Evolutionary conservation across 495 filamentous ascomycete genomes (phyloP), one percentile per base, ranked within the genome.

Genomic region (Aspergillus baeticus): DNA sequence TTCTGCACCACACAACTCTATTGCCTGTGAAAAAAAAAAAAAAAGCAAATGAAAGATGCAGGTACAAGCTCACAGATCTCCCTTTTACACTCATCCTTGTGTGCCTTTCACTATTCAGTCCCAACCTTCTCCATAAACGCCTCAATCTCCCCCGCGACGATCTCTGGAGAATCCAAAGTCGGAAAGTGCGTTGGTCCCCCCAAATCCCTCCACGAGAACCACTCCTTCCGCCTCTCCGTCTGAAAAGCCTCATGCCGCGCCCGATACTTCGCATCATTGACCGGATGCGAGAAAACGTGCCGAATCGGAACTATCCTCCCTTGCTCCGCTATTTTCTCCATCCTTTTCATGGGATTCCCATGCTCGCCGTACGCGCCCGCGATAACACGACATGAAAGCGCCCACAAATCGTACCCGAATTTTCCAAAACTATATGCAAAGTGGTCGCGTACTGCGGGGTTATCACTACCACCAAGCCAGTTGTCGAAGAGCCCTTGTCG

Each of bases 171-270:
- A 22, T 47, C 44, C 44, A 47, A 47, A 47, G 20, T 47, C 20
- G 44, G 44, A 47, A 47, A 47, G 31, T 47, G 44, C 44, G 44
- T 47, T 22, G 23, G 7, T 14, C 44, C 44, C 14, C 20, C 15
- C 44, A 47, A 33, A n/a, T 47, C 44, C 4, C 14, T 14, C 13
- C n/a, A 47, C 20, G 44, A 47, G 20, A 47, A 47, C 44, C 44
- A 47, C 4, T 29, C 44, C 15, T 29, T 29, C 26, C 26, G 4
- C 26, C 8, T 29, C 26, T 8, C 26, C 3, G 4, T 29, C 26
- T 29, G 26, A 29, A 29, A 29, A 8, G 4, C 8, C 26, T 29
- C 26, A 8, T 29, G 26, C 26, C 26, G 3, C 26, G 26, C 26
- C 26, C 26, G 26, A 8, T 29, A 29, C 26, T 3, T 8, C 26